Evolutionary conservation across 2,329 filamentous ascomycete genomes (phyloP).

Genomic region (Cladosporium sphaerospermum): DNA sequence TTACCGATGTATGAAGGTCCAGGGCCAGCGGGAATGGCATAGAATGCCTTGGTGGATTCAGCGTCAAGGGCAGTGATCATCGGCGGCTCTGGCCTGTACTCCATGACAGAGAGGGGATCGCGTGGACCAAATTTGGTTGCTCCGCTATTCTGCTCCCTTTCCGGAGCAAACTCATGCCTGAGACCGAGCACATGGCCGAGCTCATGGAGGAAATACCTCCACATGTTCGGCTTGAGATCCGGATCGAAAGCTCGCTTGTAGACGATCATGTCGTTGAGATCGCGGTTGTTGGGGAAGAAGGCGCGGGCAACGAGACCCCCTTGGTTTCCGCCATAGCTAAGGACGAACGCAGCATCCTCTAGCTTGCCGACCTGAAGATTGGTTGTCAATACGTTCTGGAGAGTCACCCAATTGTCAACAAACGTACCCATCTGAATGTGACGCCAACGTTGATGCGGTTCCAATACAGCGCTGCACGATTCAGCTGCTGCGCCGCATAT

Average conservation of each 20-base stretch:
- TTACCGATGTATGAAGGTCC: no score
- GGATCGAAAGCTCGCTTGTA: not conserved
- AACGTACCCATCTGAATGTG: constrained; percentile 1
- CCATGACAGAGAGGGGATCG: constrained; percentile 2
- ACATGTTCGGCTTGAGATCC: not conserved
- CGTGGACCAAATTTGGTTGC: not conserved
- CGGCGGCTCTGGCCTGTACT: not conserved
- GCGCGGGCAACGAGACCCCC: not conserved
- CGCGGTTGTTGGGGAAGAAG: not conserved
- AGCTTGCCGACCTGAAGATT: not conserved
- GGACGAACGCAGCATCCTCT: not conserved
- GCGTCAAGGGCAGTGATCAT: not conserved
- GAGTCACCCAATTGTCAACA: no score
- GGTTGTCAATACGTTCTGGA: no score
- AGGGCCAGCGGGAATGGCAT: no score
- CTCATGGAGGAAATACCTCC: not conserved
- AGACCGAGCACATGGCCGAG: not conserved
- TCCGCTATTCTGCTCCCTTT: not conserved
- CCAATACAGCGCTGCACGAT: constrained; percentile 1
- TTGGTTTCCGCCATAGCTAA: not conserved
- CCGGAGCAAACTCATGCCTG: not conserved
- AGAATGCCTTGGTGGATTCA: no score
- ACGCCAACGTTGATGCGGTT: constrained; percentile 1
- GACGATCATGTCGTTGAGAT: not conserved
- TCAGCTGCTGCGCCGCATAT: constrained; percentile 1